These are phyloP conservation scores for Terana coerulea DNA, from an alignment of 768 basidiomycete species.

Conservation along the genomic window DNA sequence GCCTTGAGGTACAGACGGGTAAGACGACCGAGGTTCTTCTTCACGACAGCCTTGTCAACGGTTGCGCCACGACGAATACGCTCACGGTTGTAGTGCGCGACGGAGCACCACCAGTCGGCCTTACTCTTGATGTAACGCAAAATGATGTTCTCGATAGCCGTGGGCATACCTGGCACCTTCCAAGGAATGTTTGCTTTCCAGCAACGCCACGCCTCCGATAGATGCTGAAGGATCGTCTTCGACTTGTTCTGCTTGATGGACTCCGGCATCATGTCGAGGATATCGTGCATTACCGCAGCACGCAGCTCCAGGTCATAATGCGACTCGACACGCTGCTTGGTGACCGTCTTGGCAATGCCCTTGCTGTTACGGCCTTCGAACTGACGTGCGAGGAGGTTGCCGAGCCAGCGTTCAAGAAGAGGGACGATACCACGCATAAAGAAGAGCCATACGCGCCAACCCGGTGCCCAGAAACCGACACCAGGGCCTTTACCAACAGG, in stretches of 20 bases:
- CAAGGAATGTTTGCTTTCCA: constrained; percentile 96
- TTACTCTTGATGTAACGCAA: constrained; percentile 99
- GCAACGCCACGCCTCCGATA: constrained; percentile 98
- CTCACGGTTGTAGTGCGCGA: constrained; percentile 97
- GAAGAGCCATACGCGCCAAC: constrained; percentile 99
- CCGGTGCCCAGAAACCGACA: constrained; percentile 99
- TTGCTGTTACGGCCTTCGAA: constrained; percentile 98
- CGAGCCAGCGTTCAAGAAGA: constrained; percentile 95
- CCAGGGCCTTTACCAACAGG: constrained; percentile 99
- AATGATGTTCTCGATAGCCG: constrained; percentile 99
- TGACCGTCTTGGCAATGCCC: constrained; percentile 96
- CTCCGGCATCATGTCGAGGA: constrained; percentile 99
- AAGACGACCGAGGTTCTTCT: constrained; percentile 97
- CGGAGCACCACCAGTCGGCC: constrained; percentile 99
- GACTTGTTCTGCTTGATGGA: constrained; percentile 99
- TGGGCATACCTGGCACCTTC: constrained; percentile 99
- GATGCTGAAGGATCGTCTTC: constrained; percentile 98
- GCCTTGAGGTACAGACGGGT: constrained; percentile 99
- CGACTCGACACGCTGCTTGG: constrained; percentile 98
- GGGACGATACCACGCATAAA: constrained; percentile 99
- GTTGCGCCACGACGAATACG: constrained; percentile 96
- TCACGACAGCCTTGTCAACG: constrained; percentile 97
- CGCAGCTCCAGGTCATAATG: constrained; percentile 97
- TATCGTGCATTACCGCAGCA: constrained; percentile 99
- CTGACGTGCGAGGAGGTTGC: constrained; percentile 95